Base-by-base conservation (phyloP, 176 grass and related monocot genomes). In the Zoysia pacifica region DNA sequence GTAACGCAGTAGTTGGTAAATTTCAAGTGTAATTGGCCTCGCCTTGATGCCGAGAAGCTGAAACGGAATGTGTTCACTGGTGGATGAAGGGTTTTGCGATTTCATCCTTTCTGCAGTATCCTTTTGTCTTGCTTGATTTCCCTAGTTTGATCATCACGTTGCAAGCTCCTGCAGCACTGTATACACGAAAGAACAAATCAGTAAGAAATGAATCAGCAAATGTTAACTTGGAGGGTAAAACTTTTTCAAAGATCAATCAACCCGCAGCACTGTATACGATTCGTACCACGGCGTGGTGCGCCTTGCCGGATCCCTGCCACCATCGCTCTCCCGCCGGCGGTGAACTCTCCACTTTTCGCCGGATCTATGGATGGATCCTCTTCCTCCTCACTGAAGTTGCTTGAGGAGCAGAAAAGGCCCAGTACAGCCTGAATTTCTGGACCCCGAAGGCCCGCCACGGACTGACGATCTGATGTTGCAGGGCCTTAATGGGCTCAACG, bases 1-100 rank as follows among this genome's bases (percentile, higher is more conserved):
- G 68, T 51, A 45, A 59, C 39, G 7, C 38, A 63, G 70, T 78
- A 67, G 74, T 36, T 28, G 28, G 28, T 28, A 71, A 52, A 84
- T 80, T 89, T 69, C 59, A 65, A 81, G 46, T 82, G 86, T 67
- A 75, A 77, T 42, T 82, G 80, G 93, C 90, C 59, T 88, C 86
- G 0, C 40, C 93, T 93, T 85, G 90, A 93, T 97, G 90, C 88
- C 69, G 45, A 82, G 62, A 64, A 83, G 70, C 83, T 86, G 6
- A 79, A 75, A 86, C 83, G 78, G 28, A 70, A 46, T 73, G 72
- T 46, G 45, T 86, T 86, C 51, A 67, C 61, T 41, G 79, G 66
- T 81, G 71, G 72, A 11, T 38, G 11, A 47, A 65, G 19, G 69
- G 81, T 48, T 5, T 2, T 70, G 11, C 41, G 28, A 39, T 48